phyloP scores from a whole-genome alignment of 2,329 filamentous ascomycete species.

The Arthrocladium fulminans region DNA sequence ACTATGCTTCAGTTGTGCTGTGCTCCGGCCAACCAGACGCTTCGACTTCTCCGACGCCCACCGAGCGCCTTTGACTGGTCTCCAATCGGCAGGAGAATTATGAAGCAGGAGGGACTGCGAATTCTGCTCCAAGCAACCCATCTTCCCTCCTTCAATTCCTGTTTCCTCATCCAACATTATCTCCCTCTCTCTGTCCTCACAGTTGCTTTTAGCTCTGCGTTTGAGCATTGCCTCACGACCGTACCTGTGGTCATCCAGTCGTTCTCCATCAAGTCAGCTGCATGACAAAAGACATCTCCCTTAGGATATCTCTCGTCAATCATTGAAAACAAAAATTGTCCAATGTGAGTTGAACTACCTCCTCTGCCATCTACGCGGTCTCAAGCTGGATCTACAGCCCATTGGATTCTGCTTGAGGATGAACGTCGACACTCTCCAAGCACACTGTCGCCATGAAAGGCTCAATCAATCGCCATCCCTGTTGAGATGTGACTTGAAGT shows the following conservation, averaged over 20 bases:
- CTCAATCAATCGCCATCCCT: no score
- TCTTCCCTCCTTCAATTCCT: not conserved
- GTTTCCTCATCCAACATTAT: not conserved
- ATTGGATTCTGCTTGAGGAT: no score
- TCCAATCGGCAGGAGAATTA: no score
- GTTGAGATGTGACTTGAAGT: no score
- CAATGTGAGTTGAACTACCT: not conserved
- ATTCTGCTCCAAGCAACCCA: not conserved
- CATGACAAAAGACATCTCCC: not conserved
- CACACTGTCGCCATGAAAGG: no score
- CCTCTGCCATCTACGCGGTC: no score
- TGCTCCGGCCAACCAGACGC: no score
- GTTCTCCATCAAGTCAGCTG: conserved; percentile 4
- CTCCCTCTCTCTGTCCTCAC: not conserved
- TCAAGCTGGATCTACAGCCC: no score
- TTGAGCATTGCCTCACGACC: not conserved
- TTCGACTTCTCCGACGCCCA: no score
- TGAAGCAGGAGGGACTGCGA: no score
- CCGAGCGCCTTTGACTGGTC: no score
- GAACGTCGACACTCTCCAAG: not conserved
- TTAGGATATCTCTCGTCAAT: not conserved
- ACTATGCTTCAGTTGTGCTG: no score
- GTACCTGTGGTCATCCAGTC: not conserved
- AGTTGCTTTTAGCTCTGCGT: not conserved
- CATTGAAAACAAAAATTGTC: not conserved